Evolutionary conservation across 257 asterid species (phyloP).

Genomic region (Haberlea rhodopensis): DNA sequence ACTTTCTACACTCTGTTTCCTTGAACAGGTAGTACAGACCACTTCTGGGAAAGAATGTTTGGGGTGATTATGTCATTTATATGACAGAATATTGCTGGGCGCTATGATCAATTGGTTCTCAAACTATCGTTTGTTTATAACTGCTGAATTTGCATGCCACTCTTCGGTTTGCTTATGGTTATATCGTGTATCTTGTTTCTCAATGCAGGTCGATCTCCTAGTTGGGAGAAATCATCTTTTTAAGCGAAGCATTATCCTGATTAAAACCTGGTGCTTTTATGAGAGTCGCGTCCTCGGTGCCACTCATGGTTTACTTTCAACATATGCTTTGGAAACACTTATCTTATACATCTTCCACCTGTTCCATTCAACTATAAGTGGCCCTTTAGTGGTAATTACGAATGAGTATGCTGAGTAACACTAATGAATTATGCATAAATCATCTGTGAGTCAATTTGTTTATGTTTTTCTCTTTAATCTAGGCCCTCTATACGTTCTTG

Average conservation of each 20-base stretch:
- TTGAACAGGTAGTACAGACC: not conserved
- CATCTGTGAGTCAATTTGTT: conserved; percentile 17
- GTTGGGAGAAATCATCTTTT: conserved; percentile 74
- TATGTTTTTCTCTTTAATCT: conserved; percentile 1
- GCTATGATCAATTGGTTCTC: conserved; percentile 13
- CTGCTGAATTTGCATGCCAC: conserved; percentile 9
- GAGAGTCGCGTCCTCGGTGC: conserved; percentile 93
- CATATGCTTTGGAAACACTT: conserved; percentile 50
- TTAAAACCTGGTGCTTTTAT: conserved; percentile 82
- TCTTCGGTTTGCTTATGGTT: conserved; percentile 1
- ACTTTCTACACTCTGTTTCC: not conserved
- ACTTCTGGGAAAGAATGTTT: not conserved
- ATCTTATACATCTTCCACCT: conserved; percentile 41
- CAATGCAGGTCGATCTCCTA: conserved; percentile 69
- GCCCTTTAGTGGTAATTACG: conserved; percentile 16
- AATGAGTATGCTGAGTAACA: not conserved
- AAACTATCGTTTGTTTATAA: not conserved
- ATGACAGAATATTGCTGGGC: conserved; percentile 1
- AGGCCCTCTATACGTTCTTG: conserved; percentile 47
- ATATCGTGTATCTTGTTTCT: conserved; percentile 15
- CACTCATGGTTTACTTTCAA: conserved; percentile 71
- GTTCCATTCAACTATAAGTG: conserved; percentile 39
- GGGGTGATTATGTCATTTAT: not conserved
- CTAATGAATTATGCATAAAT: not conserved
- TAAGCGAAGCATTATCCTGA: conserved; percentile 72